These are phyloP conservation scores for Rasamsonia emersonii DNA, from an alignment of 2,329 filamentous ascomycete genomes.

Conservation along the genomic window DNA sequence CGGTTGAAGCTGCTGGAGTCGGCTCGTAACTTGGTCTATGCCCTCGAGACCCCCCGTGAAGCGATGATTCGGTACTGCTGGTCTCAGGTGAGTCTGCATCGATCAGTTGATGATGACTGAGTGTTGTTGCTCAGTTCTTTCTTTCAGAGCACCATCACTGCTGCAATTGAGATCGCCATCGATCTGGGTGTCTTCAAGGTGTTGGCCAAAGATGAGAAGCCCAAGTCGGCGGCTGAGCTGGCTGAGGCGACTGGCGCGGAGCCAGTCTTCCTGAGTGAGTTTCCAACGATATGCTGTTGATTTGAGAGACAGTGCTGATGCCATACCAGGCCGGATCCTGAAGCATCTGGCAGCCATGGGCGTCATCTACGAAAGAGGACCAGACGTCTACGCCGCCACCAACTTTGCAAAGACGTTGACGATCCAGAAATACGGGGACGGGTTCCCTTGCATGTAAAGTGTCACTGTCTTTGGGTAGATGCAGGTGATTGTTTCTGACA, in stretches of 20 bases:
- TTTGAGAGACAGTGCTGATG: conserved; percentile 16
- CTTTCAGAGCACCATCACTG: conserved; percentile 7
- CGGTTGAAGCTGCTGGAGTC: conserved; percentile 17
- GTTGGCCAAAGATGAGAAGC: conserved; percentile 9
- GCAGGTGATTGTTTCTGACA: not conserved
- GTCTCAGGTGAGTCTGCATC: conserved; percentile 13
- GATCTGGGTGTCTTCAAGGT: conserved; percentile 10
- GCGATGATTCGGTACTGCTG: conserved; percentile 19
- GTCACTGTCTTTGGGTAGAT: conserved; percentile 10
- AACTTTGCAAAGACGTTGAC: conserved; percentile 17
- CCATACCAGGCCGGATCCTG: conserved; percentile 21
- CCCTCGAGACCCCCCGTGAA: conserved; percentile 22
- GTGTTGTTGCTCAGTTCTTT: not conserved
- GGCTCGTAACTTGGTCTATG: conserved; percentile 17
- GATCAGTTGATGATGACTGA: not conserved
- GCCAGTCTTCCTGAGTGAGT: conserved; percentile 11
- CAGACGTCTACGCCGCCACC: conserved; percentile 19
- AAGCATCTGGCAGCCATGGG: conserved; percentile 34
- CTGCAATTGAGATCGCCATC: conserved; percentile 11
- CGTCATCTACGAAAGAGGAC: conserved; percentile 19
- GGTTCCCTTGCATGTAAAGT: conserved; percentile 17
- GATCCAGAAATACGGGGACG: conserved; percentile 15
- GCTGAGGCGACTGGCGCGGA: conserved; percentile 9
- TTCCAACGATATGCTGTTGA: conserved; percentile 11
- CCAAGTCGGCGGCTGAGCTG: conserved; percentile 10